Evolutionary conservation across 805 yeast genomes (phyloP).

Genomic region (Pichia ethanolica): DNA sequence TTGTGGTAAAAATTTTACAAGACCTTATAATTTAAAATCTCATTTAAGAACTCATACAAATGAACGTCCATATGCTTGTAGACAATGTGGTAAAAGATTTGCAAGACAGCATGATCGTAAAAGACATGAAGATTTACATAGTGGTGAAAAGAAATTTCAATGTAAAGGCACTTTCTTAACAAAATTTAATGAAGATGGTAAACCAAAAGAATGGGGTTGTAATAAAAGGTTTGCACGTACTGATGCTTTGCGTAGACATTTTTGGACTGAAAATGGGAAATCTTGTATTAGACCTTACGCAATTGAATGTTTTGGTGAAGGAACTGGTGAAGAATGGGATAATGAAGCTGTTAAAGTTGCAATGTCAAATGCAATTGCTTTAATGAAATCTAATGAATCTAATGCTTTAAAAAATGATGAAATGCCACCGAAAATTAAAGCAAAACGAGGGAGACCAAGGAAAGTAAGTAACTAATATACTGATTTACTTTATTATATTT

Average conservation of each 20-base stretch:
- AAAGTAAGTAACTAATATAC: neutral
- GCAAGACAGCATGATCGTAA: slow-evolving; percentile 74
- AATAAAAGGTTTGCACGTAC: slow-evolving; percentile 72
- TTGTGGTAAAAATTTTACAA: slow-evolving; percentile 81
- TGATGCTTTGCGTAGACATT: slow-evolving; percentile 74
- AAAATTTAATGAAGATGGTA: slow-evolving; percentile 29
- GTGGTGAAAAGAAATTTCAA: slow-evolving; percentile 67
- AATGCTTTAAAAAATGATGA: neutral
- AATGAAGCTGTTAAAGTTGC: slow-evolving; percentile 7
- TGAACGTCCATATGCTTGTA: slow-evolving; percentile 70
- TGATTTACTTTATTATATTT: too few relatives aligned
- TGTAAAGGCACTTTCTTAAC: slow-evolving; percentile 55
- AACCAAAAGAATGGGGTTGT: slow-evolving; percentile 56
- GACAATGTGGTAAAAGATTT: slow-evolving; percentile 72
- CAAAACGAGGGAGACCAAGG: neutral
- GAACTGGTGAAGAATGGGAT: slow-evolving; percentile 7
- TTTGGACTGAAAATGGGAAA: slow-evolving; percentile 73
- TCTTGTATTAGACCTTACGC: slow-evolving; percentile 60
- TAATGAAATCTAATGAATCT: neutral
- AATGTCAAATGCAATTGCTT: slow-evolving; percentile 10
- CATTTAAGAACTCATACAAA: slow-evolving; percentile 88
- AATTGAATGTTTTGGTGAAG: slow-evolving; percentile 9
- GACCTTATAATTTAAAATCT: slow-evolving; percentile 89
- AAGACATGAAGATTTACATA: slow-evolving; percentile 68
- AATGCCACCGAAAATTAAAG: neutral